These are phyloP conservation scores for Hemisphaericaspora nanyangensis DNA, from an alignment of 805 yeast species.

Conservation along the genomic window DNA sequence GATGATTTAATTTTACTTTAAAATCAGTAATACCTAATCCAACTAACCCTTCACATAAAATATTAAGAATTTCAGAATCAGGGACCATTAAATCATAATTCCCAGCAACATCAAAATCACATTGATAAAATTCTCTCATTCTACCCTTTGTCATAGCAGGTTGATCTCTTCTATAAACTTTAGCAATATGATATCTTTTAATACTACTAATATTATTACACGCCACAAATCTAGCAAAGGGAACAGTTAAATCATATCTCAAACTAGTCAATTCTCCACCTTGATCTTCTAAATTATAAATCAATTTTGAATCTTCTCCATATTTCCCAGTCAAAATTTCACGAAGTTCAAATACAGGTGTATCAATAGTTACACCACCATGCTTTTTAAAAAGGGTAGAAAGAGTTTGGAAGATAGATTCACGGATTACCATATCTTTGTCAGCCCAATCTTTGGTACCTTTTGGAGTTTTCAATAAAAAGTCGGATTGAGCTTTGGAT, in stretches of 20 bases:
- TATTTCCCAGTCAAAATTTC: slow-evolving; percentile 96
- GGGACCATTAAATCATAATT: slow-evolving; percentile 91
- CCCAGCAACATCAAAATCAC: slow-evolving; percentile 98
- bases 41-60: slow-evolving; percentile 80
- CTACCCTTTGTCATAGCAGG: slow-evolving; percentile 99
- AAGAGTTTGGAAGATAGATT: slow-evolving; percentile 73
- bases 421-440: slow-evolving; percentile 93
- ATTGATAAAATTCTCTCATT: slow-evolving; percentile 99
- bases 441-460: slow-evolving; percentile 99
- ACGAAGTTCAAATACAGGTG: slow-evolving; percentile 95
- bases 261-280: slow-evolving; percentile 97
- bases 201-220: slow-evolving; percentile 87
- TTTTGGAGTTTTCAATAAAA: slow-evolving; percentile 89
- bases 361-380: slow-evolving; percentile 97
- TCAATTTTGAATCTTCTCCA: slow-evolving; percentile 97
- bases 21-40: slow-evolving; percentile 83
- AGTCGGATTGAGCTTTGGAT: slow-evolving; percentile 46
- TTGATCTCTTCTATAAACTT: slow-evolving; percentile 98
- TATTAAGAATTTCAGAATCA: slow-evolving; percentile 82
- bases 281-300: slow-evolving; percentile 95
- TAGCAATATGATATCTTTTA: slow-evolving; percentile 95
- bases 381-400: slow-evolving; percentile 82
- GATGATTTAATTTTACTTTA: slow-evolving; percentile 89
- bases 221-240: slow-evolving; percentile 96
- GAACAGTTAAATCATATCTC: slow-evolving; percentile 96